Evolutionary conservation across 495 filamentous ascomycete species (phyloP).

Genomic region (Trichocladium uniseriatum): DNA sequence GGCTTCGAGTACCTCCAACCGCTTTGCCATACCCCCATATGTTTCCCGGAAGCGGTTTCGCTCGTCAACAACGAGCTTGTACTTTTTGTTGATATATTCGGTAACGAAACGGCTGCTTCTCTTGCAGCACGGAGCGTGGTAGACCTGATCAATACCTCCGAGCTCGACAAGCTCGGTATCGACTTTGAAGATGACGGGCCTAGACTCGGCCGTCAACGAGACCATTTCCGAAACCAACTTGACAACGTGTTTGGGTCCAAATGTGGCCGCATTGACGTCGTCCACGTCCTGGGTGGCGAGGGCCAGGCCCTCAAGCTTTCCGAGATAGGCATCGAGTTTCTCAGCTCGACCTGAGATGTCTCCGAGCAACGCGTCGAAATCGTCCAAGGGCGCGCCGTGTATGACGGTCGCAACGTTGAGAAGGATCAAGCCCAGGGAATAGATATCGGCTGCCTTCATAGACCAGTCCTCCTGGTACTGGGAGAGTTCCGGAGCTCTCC

Average conservation of each 20-base stretch:
- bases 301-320: conserved; percentile 18
- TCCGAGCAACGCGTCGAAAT: conserved; percentile 28
- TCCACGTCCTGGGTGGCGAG: conserved; percentile 25
- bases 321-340: conserved; percentile 21
- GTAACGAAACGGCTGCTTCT: conserved; percentile 26
- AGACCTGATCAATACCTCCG: conserved; percentile 36
- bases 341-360: conserved; percentile 21
- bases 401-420: conserved; percentile 30
- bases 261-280: conserved; percentile 25
- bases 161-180: conserved; percentile 28
- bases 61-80: conserved; percentile 19
- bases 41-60: conserved; percentile 20
- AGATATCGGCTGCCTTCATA: conserved; percentile 31
- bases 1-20: conserved; percentile 25
- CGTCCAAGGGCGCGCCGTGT: conserved; percentile 20
- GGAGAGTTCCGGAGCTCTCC: conserved; percentile 30
- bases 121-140: conserved; percentile 34
- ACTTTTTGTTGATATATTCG: conserved; percentile 20
- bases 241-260: conserved; percentile 28
- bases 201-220: conserved; percentile 11
- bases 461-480: conserved; percentile 25
- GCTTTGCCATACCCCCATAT: conserved; percentile 17
- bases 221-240: conserved; percentile 29
- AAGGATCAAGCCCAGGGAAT: conserved; percentile 28
- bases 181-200: conserved; percentile 27